phyloP scores from a whole-genome alignment of 2,329 filamentous ascomycete species.

The Trichoderma sp. region DNA sequence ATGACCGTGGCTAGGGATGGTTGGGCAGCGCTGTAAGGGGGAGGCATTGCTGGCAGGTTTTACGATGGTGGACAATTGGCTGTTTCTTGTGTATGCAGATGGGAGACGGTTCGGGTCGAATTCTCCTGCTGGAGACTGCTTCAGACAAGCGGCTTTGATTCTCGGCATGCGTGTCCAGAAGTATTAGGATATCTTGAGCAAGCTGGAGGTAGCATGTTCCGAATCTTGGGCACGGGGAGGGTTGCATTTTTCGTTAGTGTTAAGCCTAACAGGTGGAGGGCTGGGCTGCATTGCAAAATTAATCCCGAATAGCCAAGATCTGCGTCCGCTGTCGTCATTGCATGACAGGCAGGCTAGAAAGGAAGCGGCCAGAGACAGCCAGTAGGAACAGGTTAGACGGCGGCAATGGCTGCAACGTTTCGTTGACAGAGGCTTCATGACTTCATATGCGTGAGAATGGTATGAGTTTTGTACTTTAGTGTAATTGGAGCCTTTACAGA shows the following conservation, averaged over 20 bases:
- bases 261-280: neutral
- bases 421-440: neutral
- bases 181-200: too few species aligned
- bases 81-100: too few species aligned
- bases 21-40: neutral
- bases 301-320: slow-evolving; percentile 21
- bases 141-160: too few species aligned
- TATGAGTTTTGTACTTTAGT: too few species aligned
- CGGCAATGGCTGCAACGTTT: neutral
- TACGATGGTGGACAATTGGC: neutral
- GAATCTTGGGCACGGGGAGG: neutral
- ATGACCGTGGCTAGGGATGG: neutral
- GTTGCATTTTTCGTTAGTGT: neutral
- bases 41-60: neutral
- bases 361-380: neutral
- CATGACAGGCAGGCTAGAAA: neutral
- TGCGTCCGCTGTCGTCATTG: slow-evolving; percentile 15
- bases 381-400: neutral
- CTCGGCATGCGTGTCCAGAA: too few species aligned
- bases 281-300: slow-evolving; percentile 11
- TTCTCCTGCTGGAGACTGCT: too few species aligned
- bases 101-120: too few species aligned
- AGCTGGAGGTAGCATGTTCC: too few species aligned
- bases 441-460: slow-evolving; percentile 6
- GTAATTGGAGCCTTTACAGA: too few species aligned